Evolutionary conservation across 2,329 filamentous ascomycete species (phyloP), one percentile per base, ranked within the genome.

Genomic region (Amauroascus niger): DNA sequence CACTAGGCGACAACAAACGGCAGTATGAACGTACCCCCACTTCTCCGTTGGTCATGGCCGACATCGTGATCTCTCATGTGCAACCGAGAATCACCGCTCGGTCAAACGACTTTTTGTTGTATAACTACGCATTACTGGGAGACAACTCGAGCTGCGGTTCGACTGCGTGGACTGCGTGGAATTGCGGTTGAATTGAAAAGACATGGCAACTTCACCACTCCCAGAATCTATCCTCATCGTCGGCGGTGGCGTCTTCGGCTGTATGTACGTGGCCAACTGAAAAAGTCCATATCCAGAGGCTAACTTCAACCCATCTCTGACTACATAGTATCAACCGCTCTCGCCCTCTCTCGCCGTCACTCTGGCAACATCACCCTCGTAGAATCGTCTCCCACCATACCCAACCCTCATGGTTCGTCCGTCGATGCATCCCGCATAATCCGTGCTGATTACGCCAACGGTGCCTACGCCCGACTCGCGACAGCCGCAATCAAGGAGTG

Each of bases 361-460:
- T 62, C 73, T 51, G 76, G 73, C 18, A 67, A 71, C 41, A 78
- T 84, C 57, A 82, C 78, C 6, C 65, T 84, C 32, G 66, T 84
- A 52, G 81, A 84, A 59, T 71, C 77, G 22, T 73, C 76, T 18
- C 68, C 75, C 1, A 67, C 62, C 33, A 80, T 82, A 53, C 80
- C 80, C 20, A 76, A 80, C 49, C 76, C 77, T 1, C 76, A 82
- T 62, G 78, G 76, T 52, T 77, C 78, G 9, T 79, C 76, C 57
- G 76, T 82, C 57, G 81, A 84, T 65, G 74, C 74, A 44, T 81
- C 78, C 20, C 79, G 81, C 53, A 83, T 83, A 59, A 74, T 84
- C 48, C 76, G 81, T 32, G 77, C 83, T 35, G 91, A 97, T 75
- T 97, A 97, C 65, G 83, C 87, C 4, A 83, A 91, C 64, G 73